Evolutionary conservation across 1,284 basidiomycete genomes (phyloP), one percentile per base, ranked within the genome.

Genomic region (Cerrena zonata): DNA sequence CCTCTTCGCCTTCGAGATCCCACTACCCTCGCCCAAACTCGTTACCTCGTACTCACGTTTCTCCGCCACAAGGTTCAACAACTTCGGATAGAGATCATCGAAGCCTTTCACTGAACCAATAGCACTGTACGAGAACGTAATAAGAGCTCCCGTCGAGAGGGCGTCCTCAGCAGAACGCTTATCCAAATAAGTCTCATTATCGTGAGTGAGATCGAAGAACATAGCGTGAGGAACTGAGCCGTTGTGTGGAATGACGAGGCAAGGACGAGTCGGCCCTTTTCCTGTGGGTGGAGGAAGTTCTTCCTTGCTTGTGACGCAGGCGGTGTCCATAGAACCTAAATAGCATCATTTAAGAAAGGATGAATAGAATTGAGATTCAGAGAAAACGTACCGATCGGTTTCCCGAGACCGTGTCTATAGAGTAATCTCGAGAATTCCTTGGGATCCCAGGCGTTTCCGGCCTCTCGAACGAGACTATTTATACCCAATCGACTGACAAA

Each of bases 101-200:
- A 94, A 95, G 27, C 94, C 94, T 68, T 96, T 95, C 58, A 92
- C 92, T 4, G 91, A 94, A 1, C 93, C 94, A 44, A 90, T 80
- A 4, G 89, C 94, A 15, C 83, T 89, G 62, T 81, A 83, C 43
- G 87, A 87, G 69, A 96, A 96, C 0, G 92, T 82, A 15, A 89
- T 86, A 13, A 97, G 76, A 7, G 91, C 89, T 4, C 90, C 94
- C 0, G 91, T 93, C 4, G 91, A 86, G n/a, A 97, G 78, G 0
- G 92, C 87, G 65, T 97, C 92, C 66, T 95, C 91, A 4, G 93
- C 91, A 1, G 90, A 89, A 36, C 92, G 84, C 67, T 95, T 96
- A 69, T 90, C 80, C 10, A 86, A 68, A 1, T 88, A 89, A 1
- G 92, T 87, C 67, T 97, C 92, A 63, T 97, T 97, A 72, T 97